Percentiles rank a stretch among this genome's conserved stretches.
Evolutionary conservation across 345 rosid genomes (phyloP).

Genomic region (Euphorbia pulcherrima): DNA sequence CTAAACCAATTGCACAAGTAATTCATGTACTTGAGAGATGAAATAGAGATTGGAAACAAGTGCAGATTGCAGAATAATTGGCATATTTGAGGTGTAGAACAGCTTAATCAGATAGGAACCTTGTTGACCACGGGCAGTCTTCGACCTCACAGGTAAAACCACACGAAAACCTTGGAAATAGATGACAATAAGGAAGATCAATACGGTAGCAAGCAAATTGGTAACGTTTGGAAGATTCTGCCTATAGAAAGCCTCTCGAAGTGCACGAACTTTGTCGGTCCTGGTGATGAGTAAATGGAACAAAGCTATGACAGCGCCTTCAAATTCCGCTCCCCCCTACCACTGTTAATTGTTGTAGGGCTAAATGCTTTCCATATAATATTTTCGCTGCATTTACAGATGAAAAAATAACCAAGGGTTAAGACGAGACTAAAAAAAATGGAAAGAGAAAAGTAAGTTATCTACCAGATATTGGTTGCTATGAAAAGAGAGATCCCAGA

Average conservation of each 20-base stretch:
- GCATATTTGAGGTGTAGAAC: slow-evolving; percentile 93
- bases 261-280: slow-evolving; percentile 71
- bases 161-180: slow-evolving; percentile 97
- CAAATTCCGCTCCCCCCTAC: slow-evolving; percentile 93
- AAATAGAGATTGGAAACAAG: slow-evolving; percentile 79
- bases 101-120: slow-evolving; percentile 86
- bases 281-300: slow-evolving; percentile 77
- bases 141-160: slow-evolving; percentile 82
- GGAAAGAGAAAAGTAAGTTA: background rate
- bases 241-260: slow-evolving; percentile 81
- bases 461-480: slow-evolving; percentile 68
- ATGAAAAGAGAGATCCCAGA: slow-evolving; percentile 64
- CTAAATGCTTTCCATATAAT: slow-evolving; percentile 89
- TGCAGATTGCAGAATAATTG: slow-evolving; percentile 79
- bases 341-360: slow-evolving; percentile 83
- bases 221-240: slow-evolving; percentile 89
- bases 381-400: slow-evolving; percentile 48
- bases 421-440: background rate
- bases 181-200: slow-evolving; percentile 73
- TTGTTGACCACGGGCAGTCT: slow-evolving; percentile 91
- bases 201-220: slow-evolving; percentile 73
- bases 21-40: slow-evolving; percentile 66
- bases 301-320: slow-evolving; percentile 86
- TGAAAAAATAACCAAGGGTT: background rate
- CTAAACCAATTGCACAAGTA: background rate